These are phyloP conservation scores for Tetrahymena thermophila DNA, from an alignment of 73 alveolate species.

Conservation along the genomic window DNA sequence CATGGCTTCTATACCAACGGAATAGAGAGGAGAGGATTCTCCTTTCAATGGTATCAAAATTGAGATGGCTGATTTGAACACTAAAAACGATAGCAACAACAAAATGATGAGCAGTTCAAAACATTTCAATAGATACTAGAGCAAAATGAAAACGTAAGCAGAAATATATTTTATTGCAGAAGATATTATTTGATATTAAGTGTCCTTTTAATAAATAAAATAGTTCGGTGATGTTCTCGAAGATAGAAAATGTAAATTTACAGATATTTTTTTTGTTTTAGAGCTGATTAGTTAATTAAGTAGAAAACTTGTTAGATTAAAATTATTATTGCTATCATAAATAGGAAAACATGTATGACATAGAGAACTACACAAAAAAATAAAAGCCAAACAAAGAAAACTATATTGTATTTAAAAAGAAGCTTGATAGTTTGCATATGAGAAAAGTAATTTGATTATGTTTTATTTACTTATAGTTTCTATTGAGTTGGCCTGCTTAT, in stretches of 20 bases:
- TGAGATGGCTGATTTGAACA: not conserved
- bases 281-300: not conserved
- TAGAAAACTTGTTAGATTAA: not conserved
- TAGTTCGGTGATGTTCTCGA: not conserved
- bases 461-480: no score
- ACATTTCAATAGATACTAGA: not conserved
- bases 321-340: not conserved
- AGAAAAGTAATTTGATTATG: not conserved
- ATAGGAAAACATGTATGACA: not conserved
- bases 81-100: not conserved
- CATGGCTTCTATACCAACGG: not conserved
- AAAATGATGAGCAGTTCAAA: not conserved
- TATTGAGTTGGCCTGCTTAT: no score
- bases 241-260: not conserved
- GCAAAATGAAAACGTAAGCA: not conserved
- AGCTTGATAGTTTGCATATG: not conserved
- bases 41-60: not conserved
- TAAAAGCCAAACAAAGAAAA: not conserved
- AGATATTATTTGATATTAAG: not conserved
- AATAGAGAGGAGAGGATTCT: not conserved
- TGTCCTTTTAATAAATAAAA: not conserved
- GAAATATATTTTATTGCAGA: not conserved
- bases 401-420: not conserved
- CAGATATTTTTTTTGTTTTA: not conserved
- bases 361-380: not conserved